phyloP scores from a whole-genome alignment of 371 early-diverging fungal species.

The Basidiobolus meristosporus region DNA sequence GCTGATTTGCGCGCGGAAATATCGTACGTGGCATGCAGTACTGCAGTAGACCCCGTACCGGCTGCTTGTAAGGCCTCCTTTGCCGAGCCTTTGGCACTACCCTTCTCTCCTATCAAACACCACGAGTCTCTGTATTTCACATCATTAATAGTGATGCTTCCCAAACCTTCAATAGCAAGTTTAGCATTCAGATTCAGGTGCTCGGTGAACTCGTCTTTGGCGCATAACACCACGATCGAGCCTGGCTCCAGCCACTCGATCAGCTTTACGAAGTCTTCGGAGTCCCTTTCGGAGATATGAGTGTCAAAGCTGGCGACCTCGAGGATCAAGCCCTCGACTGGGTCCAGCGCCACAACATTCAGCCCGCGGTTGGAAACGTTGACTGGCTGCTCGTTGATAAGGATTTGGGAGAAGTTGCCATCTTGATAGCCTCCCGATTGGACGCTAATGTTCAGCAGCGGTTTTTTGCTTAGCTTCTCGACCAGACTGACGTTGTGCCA shows the following conservation, averaged over 20 bases:
- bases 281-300: slow-evolving; percentile 44
- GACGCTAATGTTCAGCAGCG: slow-evolving; percentile 12
- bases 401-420: slow-evolving; percentile 53
- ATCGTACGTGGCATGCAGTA: not conserved
- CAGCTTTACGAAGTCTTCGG: slow-evolving; percentile 41
- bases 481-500: no score
- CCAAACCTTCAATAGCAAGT: slow-evolving; percentile 32
- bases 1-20: slow-evolving; percentile 15
- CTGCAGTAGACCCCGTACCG: not conserved
- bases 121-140: slow-evolving; percentile 59
- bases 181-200: slow-evolving; percentile 33
- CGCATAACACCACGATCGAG: slow-evolving; percentile 38
- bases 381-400: slow-evolving; percentile 34
- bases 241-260: slow-evolving; percentile 38
- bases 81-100: slow-evolving; percentile 5
- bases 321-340: slow-evolving; percentile 34
- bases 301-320: slow-evolving; percentile 60
- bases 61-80: not conserved
- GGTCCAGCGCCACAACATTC: slow-evolving; percentile 52
- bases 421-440: slow-evolving; percentile 57
- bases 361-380: slow-evolving; percentile 50
- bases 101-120: slow-evolving; percentile 58
- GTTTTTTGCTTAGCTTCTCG: slow-evolving; percentile 11
- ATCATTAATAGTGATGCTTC: slow-evolving; percentile 27
- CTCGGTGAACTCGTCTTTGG: slow-evolving; percentile 53